Evolutionary conservation across 148 eudicot species (phyloP), one percentile per base, ranked within the genome.

Genomic region (Bassia scoparia): DNA sequence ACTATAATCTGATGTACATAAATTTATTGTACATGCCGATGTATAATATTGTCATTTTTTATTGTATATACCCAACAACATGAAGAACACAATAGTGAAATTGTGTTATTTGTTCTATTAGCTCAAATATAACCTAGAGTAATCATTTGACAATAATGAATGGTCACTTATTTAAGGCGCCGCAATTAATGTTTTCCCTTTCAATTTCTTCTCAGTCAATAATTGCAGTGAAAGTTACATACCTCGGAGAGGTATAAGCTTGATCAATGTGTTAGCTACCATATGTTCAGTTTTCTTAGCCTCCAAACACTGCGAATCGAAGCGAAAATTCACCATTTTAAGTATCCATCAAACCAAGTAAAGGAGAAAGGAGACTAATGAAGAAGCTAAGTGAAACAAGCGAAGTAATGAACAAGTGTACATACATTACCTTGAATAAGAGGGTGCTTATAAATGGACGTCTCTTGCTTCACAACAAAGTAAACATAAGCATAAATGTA

Each of bases 381-480:
- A 17, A 21, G 0, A 33, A 35, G 10, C 33, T 17, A n/a, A 20
- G 29, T 10, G 37, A 59, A 6, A 14, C 58, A 20, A n/a, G n/a
- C 7, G 4, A n/a, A n/a, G n/a, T n/a, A n/a, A n/a, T n/a, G n/a
- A 44, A 23, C 26, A 65, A n/a, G 1, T 9, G 0, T 35, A 59
- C n/a, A n/a, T n/a, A n/a, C n/a, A n/a, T n/a, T n/a, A n/a, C 16
- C 85, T 83, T 74, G 70, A 56, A 69, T 58, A 30, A 46, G 41
- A 53, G 61, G 37, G 12, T 74, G 77, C 49, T 79, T 75, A 67
- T 31, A 77, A 62, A 56, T 50, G 61, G 74, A 58, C n/a, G 48
- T 77, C 41, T 67, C 80, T 83, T 63, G 82, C 77, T 77, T 84
- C 77, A 21, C n/a, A 74, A 67, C 21, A 82, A 77, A 71, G 79